These are phyloP conservation scores for Selenicereus undatus DNA, from an alignment of 148 eudicot species.

Conservation along the genomic window DNA sequence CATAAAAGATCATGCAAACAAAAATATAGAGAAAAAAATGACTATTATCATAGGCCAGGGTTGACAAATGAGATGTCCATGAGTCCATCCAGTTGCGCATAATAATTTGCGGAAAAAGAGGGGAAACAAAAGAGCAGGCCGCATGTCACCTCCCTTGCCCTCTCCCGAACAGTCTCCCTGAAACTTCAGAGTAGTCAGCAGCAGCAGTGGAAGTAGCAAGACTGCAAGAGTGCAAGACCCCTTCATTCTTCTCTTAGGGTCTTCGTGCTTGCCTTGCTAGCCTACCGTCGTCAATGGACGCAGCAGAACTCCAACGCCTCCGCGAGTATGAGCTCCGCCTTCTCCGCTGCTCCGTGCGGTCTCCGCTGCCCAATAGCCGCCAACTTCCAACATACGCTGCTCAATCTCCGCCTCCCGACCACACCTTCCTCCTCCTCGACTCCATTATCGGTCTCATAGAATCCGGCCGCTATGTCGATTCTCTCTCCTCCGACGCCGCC, in stretches of 20 bases:
- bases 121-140: too few species aligned
- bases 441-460: conserved; percentile 46
- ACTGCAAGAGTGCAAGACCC: not conserved
- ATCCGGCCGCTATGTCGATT: conserved; percentile 51
- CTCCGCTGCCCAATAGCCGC: conserved; percentile 17
- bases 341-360: conserved; percentile 67
- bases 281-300: conserved; percentile 9
- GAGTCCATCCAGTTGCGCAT: too few species aligned
- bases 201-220: not conserved
- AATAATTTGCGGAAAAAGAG: too few species aligned
- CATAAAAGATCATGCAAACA: too few species aligned
- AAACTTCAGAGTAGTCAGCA: not conserved
- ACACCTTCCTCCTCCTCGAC: conserved; percentile 33
- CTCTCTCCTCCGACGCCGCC: conserved; percentile 58
- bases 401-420: conserved; percentile 2
- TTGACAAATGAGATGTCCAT: too few species aligned
- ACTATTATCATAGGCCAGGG: too few species aligned
- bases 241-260: not conserved
- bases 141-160: too few species aligned
- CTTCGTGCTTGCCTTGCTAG: not conserved
- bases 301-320: conserved; percentile 13
- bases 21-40: too few species aligned
- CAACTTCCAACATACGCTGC: not conserved
- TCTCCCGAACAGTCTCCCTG: not conserved
- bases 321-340: conserved; percentile 80